Evolutionary conservation across 768 basidiomycete species (phyloP).

Genomic region (Amanita thiersii): DNA sequence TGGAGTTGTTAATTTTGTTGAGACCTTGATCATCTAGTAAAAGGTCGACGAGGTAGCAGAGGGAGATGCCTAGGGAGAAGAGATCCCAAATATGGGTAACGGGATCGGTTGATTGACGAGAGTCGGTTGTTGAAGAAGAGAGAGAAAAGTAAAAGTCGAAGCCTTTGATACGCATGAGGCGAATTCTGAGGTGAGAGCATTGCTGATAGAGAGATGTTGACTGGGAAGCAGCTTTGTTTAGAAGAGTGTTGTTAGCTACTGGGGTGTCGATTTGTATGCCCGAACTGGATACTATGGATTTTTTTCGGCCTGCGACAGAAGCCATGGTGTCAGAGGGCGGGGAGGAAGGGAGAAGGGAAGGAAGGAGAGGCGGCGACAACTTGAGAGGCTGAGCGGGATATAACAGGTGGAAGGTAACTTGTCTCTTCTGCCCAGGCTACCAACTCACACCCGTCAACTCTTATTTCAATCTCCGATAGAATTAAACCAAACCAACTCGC

Average conservation of each 20-base stretch:
- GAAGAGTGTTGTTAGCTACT: slow-evolving; percentile 73
- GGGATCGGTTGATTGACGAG: slow-evolving; percentile 80
- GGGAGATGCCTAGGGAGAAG: slow-evolving; percentile 86
- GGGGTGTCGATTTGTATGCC: slow-evolving; percentile 68
- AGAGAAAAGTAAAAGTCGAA: slow-evolving; percentile 66
- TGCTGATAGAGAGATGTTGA: slow-evolving; percentile 89
- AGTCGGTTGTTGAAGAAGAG: slow-evolving; percentile 39
- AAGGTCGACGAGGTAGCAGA: slow-evolving; percentile 95
- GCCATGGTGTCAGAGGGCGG: slow-evolving; percentile 30
- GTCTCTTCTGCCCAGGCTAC: neutral
- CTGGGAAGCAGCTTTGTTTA: slow-evolving; percentile 85
- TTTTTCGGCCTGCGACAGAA: slow-evolving; percentile 66
- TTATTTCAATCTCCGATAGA: slow-evolving; percentile 7
- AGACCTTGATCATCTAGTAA: slow-evolving; percentile 61
- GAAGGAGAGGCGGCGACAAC: slow-evolving; percentile 12
- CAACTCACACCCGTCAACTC: slow-evolving; percentile 1
- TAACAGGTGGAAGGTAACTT: slow-evolving; percentile 1
- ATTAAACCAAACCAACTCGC: neutral
- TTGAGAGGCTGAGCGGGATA: slow-evolving; percentile 6
- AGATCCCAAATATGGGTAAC: slow-evolving; percentile 94
- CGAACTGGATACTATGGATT: slow-evolving; percentile 61
- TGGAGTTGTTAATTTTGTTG: slow-evolving; percentile 50
- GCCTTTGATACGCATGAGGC: slow-evolving; percentile 70
- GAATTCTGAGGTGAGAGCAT: slow-evolving; percentile 70
- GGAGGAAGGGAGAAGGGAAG: slow-evolving; percentile 11